Conservation (phyloP, 257 asterid species). For the Fraxinus excelsior region DNA sequence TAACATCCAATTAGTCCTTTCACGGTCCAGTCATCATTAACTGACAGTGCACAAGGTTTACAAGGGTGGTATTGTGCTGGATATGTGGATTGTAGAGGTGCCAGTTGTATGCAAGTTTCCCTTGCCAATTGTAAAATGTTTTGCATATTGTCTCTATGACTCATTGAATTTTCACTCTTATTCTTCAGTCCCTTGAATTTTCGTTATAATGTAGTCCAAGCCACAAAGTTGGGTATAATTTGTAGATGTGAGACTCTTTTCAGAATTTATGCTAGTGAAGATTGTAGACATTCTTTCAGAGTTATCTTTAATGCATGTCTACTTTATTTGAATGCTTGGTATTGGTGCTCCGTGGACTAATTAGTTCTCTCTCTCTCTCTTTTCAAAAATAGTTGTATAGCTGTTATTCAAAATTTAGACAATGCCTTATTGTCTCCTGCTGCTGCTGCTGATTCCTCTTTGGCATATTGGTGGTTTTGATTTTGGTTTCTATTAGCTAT, state of each 20-base stretch:
- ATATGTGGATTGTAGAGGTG: slow-evolving; percentile 12
- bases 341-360: neutral
- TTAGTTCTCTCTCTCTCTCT: neutral
- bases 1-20: neutral
- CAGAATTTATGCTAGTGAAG: slow-evolving; percentile 5
- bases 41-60: neutral
- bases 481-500: slow-evolving; percentile 8
- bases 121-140: neutral
- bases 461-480: slow-evolving; percentile 8
- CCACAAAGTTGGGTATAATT: slow-evolving; percentile 2
- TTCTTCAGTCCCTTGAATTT: slow-evolving; percentile 2
- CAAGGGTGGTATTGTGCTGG: neutral
- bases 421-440: neutral
- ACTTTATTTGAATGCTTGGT: neutral
- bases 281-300: slow-evolving; percentile 6
- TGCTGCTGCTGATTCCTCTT: neutral
- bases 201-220: neutral
- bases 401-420: neutral
- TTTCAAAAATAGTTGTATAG: neutral
- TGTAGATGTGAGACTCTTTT: neutral
- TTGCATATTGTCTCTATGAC: neutral
- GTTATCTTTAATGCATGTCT: slow-evolving; percentile 1
- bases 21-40: slow-evolving; percentile 1
- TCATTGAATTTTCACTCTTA: neutral
- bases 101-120: slow-evolving; percentile 13